Base-by-base conservation (phyloP, 345 rosid species). In the Corymbia maculata region DNA sequence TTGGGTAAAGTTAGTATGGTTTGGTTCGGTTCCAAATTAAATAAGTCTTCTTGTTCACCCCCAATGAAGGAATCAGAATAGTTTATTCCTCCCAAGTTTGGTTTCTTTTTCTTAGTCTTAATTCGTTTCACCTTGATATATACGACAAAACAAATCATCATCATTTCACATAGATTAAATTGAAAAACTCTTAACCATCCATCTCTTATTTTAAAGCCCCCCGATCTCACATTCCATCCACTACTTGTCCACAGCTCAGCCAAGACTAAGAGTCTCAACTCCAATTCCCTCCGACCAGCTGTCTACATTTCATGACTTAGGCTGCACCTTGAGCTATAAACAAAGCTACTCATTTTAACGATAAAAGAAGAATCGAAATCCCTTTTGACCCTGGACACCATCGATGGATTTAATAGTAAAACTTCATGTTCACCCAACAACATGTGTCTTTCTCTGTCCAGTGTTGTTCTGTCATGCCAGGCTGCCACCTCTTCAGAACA, bases 11-110 rank as follows among this genome's bases (percentile, higher is more conserved):
- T 0, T 0, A 0, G 13, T 17, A 17, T 0, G 2, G 5, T 36
- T 36, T 61, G 68, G 14, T 59, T 59, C 42, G 42, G 42, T 36
- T 10, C 3, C 7, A 9, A 36, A 7, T 70, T 5, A 12, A 70
- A 70, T 36, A 0, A 13, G 4, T 42, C 6, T 0, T 7, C 2
- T 36, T 70, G 7, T 13, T 70, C 3, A 6, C 10, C 5, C 15
- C 7, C 17, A 5, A 36, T 2, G 13, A 17, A 13, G 3, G 13
- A 9, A 17, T 0, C 1, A 0, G 13, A 70, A 10, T 17, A 5
- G 7, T 19, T 70, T 36, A 4, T 5, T 10, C 0, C 4, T 36
- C 2, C 7, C 26, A 36, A 36, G 8, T 16, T 32, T 70, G 4
- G 42, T 66, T 4, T 70, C 36, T 30, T 9, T 36, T 70, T 4